Conservation (phyloP, 1,284 basidiomycete genomes). For the Leccinum subspadiceum region DNA sequence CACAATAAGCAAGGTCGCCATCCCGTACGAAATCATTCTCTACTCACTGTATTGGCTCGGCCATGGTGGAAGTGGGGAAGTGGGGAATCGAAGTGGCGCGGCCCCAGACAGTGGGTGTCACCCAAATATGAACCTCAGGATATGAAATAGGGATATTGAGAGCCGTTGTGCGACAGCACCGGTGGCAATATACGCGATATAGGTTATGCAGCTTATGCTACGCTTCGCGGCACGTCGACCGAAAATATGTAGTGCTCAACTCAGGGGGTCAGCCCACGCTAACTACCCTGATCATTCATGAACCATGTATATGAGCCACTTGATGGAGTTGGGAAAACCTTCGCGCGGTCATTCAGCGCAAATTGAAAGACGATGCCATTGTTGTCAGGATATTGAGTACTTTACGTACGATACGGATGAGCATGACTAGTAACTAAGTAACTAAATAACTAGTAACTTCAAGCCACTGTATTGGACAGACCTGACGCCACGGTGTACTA, state of each 20-base stretch:
- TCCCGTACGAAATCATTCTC: neutral
- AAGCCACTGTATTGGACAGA: no score
- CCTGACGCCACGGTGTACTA: no score
- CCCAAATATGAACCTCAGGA: neutral
- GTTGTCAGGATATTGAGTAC: no score
- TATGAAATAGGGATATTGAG: neutral
- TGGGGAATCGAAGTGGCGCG: no score
- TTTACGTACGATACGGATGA: neutral
- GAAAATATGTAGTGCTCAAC: neutral
- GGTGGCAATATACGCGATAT: neutral
- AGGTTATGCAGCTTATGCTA: neutral
- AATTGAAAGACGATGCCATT: neutral
- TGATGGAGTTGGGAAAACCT: no score
- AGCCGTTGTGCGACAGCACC: no score
- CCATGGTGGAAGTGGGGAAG: constrained; percentile 5
- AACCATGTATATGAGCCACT: no score
- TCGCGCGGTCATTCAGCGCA: no score
- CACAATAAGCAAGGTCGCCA: neutral
- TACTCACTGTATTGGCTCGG: constrained; percentile 21
- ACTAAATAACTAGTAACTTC: no score
- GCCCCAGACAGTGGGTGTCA: no score
- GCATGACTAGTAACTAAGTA: no score
- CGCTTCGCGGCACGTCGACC: neutral
- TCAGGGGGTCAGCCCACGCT: neutral
- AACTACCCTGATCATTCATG: no score